Percentiles rank a stretch among this genome's conserved stretches.
Conservation (phyloP, 148 eudicot genomes). For the Mesembryanthemum crystallinum region DNA sequence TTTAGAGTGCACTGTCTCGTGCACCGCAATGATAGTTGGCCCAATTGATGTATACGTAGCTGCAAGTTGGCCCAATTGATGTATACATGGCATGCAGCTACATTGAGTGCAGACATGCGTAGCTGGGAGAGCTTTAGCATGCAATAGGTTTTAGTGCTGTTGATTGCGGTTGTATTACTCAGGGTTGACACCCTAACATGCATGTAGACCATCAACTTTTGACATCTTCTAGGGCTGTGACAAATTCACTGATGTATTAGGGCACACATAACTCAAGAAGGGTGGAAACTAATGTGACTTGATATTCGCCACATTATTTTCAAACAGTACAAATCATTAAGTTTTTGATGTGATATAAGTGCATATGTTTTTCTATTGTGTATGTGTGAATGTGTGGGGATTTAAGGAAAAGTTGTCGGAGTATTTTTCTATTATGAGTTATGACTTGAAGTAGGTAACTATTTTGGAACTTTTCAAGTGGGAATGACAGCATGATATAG, state of each 20-base stretch:
- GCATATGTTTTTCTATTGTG: neutral
- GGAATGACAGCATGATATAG: neutral
- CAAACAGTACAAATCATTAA: too few relatives aligned
- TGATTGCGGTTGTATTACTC: neutral
- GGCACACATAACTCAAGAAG: neutral
- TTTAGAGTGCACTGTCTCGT: neutral
- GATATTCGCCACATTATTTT: neutral
- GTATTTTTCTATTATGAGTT: neutral
- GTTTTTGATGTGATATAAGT: neutral
- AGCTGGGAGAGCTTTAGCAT: neutral
- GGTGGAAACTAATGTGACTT: neutral
- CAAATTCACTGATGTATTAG: neutral
- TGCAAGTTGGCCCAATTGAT: neutral
- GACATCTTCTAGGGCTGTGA: neutral
- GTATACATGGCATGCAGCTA: neutral
- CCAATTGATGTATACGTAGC: neutral
- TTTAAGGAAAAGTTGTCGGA: neutral
- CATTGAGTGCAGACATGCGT: neutral
- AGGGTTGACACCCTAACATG: neutral
- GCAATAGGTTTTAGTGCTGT: slow-evolving; percentile 3
- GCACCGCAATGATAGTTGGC: too few relatives aligned
- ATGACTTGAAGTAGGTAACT: neutral
- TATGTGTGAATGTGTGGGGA: neutral
- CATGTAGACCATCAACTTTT: neutral
- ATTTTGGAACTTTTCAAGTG: neutral